Evolutionary conservation across 352 stramenopile species (phyloP).

Genomic region (Sclerospora graminicola): DNA sequence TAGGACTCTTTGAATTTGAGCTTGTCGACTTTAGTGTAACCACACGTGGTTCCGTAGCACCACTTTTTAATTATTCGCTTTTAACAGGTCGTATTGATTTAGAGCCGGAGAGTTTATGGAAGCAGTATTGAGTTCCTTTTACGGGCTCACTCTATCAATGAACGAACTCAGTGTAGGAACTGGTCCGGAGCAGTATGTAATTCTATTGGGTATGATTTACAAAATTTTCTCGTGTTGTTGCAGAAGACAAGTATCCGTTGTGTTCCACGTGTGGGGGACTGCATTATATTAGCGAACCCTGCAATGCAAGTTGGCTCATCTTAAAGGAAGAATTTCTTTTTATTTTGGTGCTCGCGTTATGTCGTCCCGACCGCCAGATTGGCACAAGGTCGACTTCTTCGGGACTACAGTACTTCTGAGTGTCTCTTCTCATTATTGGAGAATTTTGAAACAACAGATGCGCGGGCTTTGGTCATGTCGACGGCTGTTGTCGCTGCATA

Average conservation of each 20-base stretch:
- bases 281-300: constrained; percentile 52
- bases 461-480: constrained; percentile 64
- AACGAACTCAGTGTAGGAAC: too few species aligned
- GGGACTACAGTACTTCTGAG: constrained; percentile 53
- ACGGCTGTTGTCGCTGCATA: constrained; percentile 56
- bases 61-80: constrained; percentile 77
- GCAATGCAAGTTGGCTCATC: constrained; percentile 75
- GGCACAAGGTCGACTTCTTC: constrained; percentile 72
- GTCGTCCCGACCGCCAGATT: constrained; percentile 43
- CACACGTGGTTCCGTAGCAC: too few species aligned
- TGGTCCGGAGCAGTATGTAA: too few species aligned
- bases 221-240: constrained; percentile 62
- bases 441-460: constrained; percentile 56
- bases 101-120: constrained; percentile 57
- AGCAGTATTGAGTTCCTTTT: constrained; percentile 50
- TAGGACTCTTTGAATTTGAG: too few species aligned
- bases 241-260: constrained; percentile 74
- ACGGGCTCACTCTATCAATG: too few species aligned
- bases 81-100: constrained; percentile 65
- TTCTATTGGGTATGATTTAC: too few species aligned
- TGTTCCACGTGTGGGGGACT: constrained; percentile 53
- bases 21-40: too few species aligned
- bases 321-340: constrained; percentile 33
- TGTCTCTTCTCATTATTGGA: constrained; percentile 80
- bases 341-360: constrained; percentile 66